Evolutionary conservation across 2,329 filamentous ascomycete genomes (phyloP).

Genomic region (Verruconis gallopava): DNA sequence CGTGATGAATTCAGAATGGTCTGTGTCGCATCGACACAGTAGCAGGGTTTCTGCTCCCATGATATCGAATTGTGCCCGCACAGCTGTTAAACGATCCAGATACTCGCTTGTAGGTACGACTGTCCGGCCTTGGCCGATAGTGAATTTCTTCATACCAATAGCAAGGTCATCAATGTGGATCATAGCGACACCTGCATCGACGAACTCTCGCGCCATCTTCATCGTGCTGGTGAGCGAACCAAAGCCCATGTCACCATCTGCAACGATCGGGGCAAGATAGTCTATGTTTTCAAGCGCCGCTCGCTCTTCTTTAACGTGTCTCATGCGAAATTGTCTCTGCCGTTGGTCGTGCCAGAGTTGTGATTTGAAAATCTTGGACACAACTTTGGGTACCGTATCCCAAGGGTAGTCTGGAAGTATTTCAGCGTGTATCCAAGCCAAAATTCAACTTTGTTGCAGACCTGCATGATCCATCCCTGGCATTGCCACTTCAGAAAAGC

Average conservation of each 20-base stretch:
- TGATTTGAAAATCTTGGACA: slow-evolving; percentile 28
- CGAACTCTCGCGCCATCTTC: slow-evolving; percentile 29
- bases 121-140: slow-evolving; percentile 27
- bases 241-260: slow-evolving; percentile 33
- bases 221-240: slow-evolving; percentile 27
- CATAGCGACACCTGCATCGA: slow-evolving; percentile 32
- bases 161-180: slow-evolving; percentile 32
- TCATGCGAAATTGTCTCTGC: slow-evolving; percentile 26
- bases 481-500: slow-evolving; percentile 24
- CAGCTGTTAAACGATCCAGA: slow-evolving; percentile 22
- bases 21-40: slow-evolving; percentile 27
- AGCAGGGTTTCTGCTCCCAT: slow-evolving; percentile 29
- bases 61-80: slow-evolving; percentile 28
- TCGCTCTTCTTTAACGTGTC: slow-evolving; percentile 20
- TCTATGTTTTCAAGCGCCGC: slow-evolving; percentile 25
- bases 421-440: too few relatives aligned
- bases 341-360: slow-evolving; percentile 30
- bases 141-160: slow-evolving; percentile 33
- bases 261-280: slow-evolving; percentile 29
- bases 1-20: slow-evolving; percentile 28
- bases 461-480: slow-evolving; percentile 30
- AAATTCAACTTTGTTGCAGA: too few relatives aligned
- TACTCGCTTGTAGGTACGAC: slow-evolving; percentile 30
- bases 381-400: slow-evolving; percentile 30
- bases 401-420: slow-evolving; percentile 33